Percentiles rank a stretch among this genome's conserved stretches.
phyloP scores from a whole-genome alignment of 2,329 filamentous ascomycete genomes.

The Talaromyces rugulosus region DNA sequence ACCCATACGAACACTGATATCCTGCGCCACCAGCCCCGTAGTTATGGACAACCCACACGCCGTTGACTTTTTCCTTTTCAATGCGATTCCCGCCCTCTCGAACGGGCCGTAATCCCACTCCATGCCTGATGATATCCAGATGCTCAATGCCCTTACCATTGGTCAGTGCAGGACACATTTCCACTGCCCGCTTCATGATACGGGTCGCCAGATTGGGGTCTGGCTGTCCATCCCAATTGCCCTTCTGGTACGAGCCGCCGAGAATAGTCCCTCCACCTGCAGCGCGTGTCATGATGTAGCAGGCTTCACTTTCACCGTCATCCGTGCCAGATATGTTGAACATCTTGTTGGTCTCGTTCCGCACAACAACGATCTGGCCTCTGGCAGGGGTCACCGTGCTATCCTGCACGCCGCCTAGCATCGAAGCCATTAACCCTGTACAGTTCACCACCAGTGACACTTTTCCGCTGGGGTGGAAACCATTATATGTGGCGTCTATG shows the following conservation, averaged over 20 bases:
- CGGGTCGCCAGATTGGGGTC: conserved; percentile 73
- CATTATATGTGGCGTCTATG: conserved; percentile 55
- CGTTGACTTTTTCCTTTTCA: conserved; percentile 65
- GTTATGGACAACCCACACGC: conserved; percentile 48
- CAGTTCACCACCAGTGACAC: conserved; percentile 77
- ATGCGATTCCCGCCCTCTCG: conserved; percentile 69
- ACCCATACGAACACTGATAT: conserved; percentile 65
- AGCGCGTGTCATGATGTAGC: conserved; percentile 80
- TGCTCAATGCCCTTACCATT: conserved; percentile 62
- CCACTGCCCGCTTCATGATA: conserved; percentile 68
- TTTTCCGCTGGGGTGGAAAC: conserved; percentile 53
- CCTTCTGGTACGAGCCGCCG: conserved; percentile 75
- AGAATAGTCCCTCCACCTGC: conserved; percentile 70
- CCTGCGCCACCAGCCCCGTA: conserved; percentile 52
- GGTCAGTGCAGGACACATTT: conserved; percentile 33
- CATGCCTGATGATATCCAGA: conserved; percentile 72
- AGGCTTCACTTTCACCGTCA: conserved; percentile 66
- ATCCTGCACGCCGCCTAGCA: conserved; percentile 79
- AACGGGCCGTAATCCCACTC: conserved; percentile 74
- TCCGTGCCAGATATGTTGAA: conserved; percentile 73
- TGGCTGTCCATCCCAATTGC: conserved; percentile 72
- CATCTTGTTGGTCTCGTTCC: conserved; percentile 72
- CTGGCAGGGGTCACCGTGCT: conserved; percentile 67
- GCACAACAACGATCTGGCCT: conserved; percentile 78
- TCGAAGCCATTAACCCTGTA: conserved; percentile 70